phyloP scores from a whole-genome alignment of 1,139 yeast genomes.

The Protomyces arabidopsidicola region DNA sequence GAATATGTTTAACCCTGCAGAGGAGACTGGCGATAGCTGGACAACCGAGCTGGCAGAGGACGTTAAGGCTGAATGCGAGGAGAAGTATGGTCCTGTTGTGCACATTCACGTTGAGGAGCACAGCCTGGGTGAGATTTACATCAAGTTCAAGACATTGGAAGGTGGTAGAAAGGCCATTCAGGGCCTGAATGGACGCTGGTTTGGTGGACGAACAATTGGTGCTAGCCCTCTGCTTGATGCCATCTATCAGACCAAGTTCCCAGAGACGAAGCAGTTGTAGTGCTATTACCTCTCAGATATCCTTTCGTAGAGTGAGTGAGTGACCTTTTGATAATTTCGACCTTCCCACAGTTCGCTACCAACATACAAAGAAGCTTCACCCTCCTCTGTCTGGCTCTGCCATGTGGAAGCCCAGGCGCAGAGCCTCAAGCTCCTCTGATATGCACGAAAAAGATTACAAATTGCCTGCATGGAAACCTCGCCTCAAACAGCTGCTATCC shows the following conservation, averaged over 20 bases:
- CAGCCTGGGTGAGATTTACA: conserved; percentile 40
- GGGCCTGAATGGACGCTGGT: conserved; percentile 42
- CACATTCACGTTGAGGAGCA: conserved; percentile 40
- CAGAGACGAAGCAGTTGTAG: conserved; percentile 30
- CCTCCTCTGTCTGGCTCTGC: no score
- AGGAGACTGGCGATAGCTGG: conserved; percentile 43
- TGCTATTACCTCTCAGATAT: neutral
- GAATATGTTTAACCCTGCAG: conserved; percentile 42
- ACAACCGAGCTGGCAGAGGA: conserved; percentile 41
- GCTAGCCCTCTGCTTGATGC: conserved; percentile 41
- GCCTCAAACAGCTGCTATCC: neutral
- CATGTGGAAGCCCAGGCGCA: conserved; percentile 18
- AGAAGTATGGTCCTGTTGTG: conserved; percentile 41
- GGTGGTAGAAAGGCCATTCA: conserved; percentile 39
- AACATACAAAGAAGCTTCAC: no score
- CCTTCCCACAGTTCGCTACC: no score
- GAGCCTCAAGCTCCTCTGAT: conserved; percentile 1
- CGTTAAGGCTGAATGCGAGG: conserved; percentile 42
- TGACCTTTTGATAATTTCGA: no score
- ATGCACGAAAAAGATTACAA: neutral
- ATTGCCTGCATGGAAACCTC: neutral
- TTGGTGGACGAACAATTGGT: conserved; percentile 40
- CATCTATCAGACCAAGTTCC: conserved; percentile 36
- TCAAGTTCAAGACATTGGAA: conserved; percentile 38
- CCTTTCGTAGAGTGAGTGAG: no score